Conservation (phyloP, 208 protist species). For the Leishmania amazonensis region DNA sequence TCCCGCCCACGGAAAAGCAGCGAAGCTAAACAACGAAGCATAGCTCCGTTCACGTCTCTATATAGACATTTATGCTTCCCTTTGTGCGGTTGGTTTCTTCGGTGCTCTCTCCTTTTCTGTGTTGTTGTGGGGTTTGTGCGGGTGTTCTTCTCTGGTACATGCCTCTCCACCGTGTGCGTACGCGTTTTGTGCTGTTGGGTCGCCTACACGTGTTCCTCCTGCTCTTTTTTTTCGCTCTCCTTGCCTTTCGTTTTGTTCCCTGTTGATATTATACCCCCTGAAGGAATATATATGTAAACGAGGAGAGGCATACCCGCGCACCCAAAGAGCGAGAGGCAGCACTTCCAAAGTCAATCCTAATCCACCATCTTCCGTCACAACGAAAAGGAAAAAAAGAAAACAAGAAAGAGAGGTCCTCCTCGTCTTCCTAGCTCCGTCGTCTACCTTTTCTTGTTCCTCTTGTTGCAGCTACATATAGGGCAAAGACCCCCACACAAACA, state of each 20-base stretch:
- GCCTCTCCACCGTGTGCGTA: not conserved
- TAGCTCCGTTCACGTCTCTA: not conserved
- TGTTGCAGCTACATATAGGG: not conserved
- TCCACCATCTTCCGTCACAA: not conserved
- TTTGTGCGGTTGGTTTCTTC: not conserved
- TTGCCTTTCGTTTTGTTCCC: not conserved
- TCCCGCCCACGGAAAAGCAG: not conserved
- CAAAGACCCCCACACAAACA: not conserved
- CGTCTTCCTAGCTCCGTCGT: not conserved
- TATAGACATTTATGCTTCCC: conserved; percentile 1
- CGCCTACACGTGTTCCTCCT: not conserved
- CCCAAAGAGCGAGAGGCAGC: not conserved
- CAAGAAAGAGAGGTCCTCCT: not conserved
- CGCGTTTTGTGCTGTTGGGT: not conserved
- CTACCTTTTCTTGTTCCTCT: not conserved
- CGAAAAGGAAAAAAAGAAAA: not conserved
- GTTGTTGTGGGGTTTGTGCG: not conserved
- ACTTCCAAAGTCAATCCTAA: not conserved
- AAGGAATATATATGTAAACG: not conserved
- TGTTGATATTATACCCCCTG: not conserved
- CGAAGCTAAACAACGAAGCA: not conserved
- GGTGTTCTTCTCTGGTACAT: not conserved
- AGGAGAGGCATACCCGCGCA: not conserved
- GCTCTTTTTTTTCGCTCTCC: conserved; percentile 8
- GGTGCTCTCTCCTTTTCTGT: not conserved